Evolutionary conservation across 768 basidiomycete genomes (phyloP), one percentile per base, ranked within the genome.

Genomic region (Tricholoma terreum): DNA sequence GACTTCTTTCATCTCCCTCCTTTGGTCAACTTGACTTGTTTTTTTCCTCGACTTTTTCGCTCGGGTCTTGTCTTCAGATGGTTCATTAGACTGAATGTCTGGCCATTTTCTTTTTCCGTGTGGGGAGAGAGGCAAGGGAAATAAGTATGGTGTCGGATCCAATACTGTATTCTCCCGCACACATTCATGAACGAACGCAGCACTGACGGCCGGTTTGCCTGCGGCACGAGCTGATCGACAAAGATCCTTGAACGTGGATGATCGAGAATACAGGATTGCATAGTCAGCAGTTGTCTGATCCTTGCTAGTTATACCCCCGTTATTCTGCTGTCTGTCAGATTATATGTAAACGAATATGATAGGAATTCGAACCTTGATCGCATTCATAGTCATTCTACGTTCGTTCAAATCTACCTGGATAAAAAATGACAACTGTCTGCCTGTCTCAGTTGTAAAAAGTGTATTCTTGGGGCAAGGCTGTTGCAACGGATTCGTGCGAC

Each of bases 391-490:
- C 0, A 73, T 68, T 14, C 73, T 70, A 21, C 88, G 77, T 50
- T 82, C 80, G 43, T 77, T 77, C 1, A 86, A 73, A 61, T 86
- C 86, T n/a, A 89, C 74, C 65, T 88, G 86, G 34, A 90, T 84
- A 61, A 82, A 88, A 61, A 90, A 89, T 11, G 72, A 67, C 46
- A 84, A 63, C 0, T 79, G 71, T 51, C 70, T 63, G 3, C 82
- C 86, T 33, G 71, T 64, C 21, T 68, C 65, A 0, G 70, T 69
- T 21, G 65, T 68, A 56, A 89, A 87, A 21, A 87, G 73, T 70
- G 22, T 66, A 66, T 17, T 45, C 52, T 38, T 56, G 59, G 55
- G 35, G 54, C 58, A 55, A n/a, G 62, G 46, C 15, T 53, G 52
- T 12, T 17, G 54, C 55, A 43, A 48, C 17, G 17, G 51, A 42